Conservation (phyloP, 192 early-diverging fungal genomes). For the Linderina pennispora region DNA sequence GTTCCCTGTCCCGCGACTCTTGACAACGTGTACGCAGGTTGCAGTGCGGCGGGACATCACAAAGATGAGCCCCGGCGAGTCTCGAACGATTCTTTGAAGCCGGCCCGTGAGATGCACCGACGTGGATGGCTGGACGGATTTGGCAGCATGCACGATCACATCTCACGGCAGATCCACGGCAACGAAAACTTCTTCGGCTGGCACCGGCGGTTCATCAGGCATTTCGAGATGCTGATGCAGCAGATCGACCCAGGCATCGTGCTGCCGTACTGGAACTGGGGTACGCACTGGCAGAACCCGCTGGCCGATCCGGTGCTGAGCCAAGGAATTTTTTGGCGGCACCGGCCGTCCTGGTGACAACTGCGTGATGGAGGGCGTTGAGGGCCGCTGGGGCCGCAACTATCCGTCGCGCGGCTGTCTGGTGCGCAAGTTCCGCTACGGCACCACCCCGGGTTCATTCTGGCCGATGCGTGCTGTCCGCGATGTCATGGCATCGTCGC, state of each 20-base stretch:
- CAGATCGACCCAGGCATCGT: constrained; percentile 43
- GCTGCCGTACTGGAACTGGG: constrained; percentile 67
- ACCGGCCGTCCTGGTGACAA: constrained; percentile 30
- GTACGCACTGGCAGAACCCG: constrained; percentile 47
- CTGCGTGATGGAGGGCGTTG: constrained; percentile 50
- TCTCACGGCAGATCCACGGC: constrained; percentile 45
- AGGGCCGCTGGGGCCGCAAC: constrained; percentile 47
- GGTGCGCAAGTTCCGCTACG: constrained; percentile 37
- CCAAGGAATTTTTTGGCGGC: constrained; percentile 30
- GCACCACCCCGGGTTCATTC: constrained; percentile 29
- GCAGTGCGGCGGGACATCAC: constrained; percentile 31
- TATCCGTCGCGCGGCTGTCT: constrained; percentile 43
- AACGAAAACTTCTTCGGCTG: constrained; percentile 50
- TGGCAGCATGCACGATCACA: constrained; percentile 47
- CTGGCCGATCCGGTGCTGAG: constrained; percentile 26
- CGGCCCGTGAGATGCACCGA: constrained; percentile 43
- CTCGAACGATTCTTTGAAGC: constrained; percentile 30
- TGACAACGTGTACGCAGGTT: constrained; percentile 14
- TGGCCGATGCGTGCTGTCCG: constrained; percentile 44
- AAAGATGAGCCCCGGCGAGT: constrained; percentile 20
- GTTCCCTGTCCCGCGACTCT: constrained; percentile 41
- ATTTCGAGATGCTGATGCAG: constrained; percentile 48
- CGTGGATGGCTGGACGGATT: constrained; percentile 50
- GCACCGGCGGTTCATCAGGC: constrained; percentile 49
- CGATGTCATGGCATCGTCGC: constrained; percentile 32